These are phyloP conservation scores for Tolypocladium tropicale DNA, from an alignment of 2,329 filamentous ascomycete genomes.

Conservation along the genomic window DNA sequence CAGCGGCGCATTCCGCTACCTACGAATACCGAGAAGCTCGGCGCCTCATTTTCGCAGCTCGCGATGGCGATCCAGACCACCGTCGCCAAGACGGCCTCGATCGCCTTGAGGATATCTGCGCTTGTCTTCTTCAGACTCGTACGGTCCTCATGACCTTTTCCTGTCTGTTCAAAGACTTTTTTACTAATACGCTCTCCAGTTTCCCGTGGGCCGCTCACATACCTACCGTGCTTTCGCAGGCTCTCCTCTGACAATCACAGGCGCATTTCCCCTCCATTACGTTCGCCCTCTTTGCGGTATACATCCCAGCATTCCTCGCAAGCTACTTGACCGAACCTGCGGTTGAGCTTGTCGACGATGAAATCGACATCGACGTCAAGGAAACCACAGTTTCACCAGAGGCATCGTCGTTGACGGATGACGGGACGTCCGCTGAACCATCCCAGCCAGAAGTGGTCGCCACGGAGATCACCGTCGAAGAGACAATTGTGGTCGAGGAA, in stretches of 20 bases:
- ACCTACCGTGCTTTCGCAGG: neutral
- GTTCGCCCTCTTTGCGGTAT: conserved; percentile 55
- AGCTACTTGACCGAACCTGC: conserved; percentile 46
- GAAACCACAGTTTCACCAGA: conserved; percentile 27
- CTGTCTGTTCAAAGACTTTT: neutral
- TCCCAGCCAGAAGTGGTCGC: conserved; percentile 25
- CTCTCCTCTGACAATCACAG: conserved; percentile 11
- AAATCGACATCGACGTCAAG: conserved; percentile 45
- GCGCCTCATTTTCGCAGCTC: neutral
- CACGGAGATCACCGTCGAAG: conserved; percentile 49
- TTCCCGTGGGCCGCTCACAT: conserved; percentile 20
- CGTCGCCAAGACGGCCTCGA: conserved; percentile 23
- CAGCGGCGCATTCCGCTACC: no score
- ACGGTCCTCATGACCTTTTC: conserved; percentile 8
- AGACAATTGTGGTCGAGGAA: conserved; percentile 50
- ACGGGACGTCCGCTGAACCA: conserved; percentile 17
- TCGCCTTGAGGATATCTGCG: conserved; percentile 24
- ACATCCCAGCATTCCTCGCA: conserved; percentile 52
- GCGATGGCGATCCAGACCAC: conserved; percentile 15
- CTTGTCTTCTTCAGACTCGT: conserved; percentile 28
- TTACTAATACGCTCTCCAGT: conserved; percentile 15
- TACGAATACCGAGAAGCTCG: neutral
- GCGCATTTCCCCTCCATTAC: conserved; percentile 39
- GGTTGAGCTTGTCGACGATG: conserved; percentile 49
- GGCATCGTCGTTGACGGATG: conserved; percentile 18